These are phyloP conservation scores for Herpetomonas tarakana DNA, from an alignment of 208 protist species.

Conservation along the genomic window DNA sequence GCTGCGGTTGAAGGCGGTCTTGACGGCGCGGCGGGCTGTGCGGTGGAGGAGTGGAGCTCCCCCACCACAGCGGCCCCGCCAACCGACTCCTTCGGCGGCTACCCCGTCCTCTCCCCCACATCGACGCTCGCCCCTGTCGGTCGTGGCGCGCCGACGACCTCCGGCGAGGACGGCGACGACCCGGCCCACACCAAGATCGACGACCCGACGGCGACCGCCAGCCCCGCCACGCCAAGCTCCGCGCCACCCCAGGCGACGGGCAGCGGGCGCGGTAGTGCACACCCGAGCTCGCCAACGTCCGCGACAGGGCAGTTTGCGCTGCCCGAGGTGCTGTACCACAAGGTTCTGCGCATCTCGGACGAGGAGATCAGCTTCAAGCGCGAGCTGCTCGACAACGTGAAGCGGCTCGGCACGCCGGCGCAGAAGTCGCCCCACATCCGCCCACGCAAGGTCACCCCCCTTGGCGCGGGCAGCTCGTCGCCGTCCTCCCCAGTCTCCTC, in stretches of 20 bases:
- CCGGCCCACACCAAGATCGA: no score
- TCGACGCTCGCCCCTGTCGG: constrained; percentile 5
- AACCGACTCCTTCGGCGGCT: no score
- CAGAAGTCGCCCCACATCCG: constrained; percentile 3
- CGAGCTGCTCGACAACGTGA: constrained; percentile 74
- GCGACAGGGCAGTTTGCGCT: background rate
- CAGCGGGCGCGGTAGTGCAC: background rate
- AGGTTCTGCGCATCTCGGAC: constrained; percentile 23
- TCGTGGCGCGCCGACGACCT: background rate
- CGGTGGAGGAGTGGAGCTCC: background rate
- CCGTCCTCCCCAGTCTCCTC: background rate
- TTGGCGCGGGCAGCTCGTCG: background rate
- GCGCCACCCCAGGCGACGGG: background rate
- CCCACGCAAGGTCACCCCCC: constrained; percentile 7
- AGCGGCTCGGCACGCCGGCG: constrained; percentile 17
- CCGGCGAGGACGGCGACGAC: background rate
- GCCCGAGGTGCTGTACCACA: constrained; percentile 15
- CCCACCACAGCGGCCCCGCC: background rate
- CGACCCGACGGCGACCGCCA: no score
- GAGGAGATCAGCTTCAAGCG: constrained; percentile 57
- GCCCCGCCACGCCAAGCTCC: background rate
- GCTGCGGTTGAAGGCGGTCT: constrained; percentile 9
- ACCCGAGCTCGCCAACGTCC: background rate
- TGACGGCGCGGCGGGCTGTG: background rate
- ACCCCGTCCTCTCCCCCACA: background rate